A percentile compares a stretch with the other conserved stretches of the same genome.
phyloP scores from a whole-genome alignment of 1,139 yeast species.

The Wickerhamiella infanticola region DNA sequence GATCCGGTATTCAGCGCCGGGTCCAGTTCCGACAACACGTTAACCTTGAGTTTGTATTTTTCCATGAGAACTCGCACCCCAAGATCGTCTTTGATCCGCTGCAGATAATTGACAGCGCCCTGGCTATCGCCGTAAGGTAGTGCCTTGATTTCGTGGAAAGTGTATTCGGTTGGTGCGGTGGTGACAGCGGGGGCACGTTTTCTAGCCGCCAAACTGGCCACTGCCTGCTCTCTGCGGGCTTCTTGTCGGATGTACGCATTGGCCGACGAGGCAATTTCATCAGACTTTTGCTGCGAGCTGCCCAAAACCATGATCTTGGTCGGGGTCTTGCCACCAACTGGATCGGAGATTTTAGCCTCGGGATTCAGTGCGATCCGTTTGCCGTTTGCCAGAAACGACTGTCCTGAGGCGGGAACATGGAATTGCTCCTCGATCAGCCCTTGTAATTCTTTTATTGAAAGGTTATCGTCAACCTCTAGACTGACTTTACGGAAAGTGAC shows the following conservation, averaged over 20 bases:
- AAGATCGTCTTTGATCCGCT: conserved; percentile 22
- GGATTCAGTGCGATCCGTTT: neutral
- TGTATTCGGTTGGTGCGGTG: conserved; percentile 16
- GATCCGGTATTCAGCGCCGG: conserved; percentile 26
- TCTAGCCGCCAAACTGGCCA: neutral
- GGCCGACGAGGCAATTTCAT: neutral
- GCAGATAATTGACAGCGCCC: conserved; percentile 19
- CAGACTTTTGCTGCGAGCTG: neutral
- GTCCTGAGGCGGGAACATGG: neutral
- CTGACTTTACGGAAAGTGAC: neutral
- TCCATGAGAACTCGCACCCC: conserved; percentile 26
- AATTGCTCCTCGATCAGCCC: neutral
- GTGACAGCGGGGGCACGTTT: conserved; percentile 7
- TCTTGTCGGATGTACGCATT: neutral
- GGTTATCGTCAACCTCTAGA: neutral
- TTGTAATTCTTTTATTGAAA: neutral
- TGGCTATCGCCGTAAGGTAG: conserved; percentile 21
- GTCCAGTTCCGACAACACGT: conserved; percentile 26
- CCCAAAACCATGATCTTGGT: conserved; percentile 1
- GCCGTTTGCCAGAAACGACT: neutral
- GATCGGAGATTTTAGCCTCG: neutral
- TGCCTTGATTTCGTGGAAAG: conserved; percentile 23
- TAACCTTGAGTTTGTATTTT: conserved; percentile 24
- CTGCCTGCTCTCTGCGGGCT: neutral
- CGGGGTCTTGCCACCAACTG: neutral